A percentile compares a stretch with the other conserved stretches of the same genome.
Conservation (phyloP, 2,329 filamentous ascomycete species). For the Plenodomus biglobosus region DNA sequence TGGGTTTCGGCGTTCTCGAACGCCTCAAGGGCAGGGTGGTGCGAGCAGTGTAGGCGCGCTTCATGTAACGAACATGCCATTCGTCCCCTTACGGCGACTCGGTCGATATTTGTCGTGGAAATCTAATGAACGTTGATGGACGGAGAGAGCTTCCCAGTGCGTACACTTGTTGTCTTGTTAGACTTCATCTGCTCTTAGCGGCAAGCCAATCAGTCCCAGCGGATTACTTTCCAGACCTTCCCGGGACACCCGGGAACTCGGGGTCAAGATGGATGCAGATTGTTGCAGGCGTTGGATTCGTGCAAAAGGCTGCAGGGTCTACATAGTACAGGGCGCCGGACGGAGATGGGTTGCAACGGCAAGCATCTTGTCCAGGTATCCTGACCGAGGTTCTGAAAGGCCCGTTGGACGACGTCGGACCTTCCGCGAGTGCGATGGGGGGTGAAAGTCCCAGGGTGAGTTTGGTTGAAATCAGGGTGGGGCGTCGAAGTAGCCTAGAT, state of each 20-base stretch:
- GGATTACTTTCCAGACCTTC: conserved; percentile 1
- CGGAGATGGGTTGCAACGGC: background rate
- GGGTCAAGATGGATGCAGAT: conserved; percentile 4
- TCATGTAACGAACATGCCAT: background rate
- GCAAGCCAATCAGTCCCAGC: conserved; percentile 1
- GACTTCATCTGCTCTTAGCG: background rate
- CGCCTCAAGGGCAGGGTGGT: background rate
- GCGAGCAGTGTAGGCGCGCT: background rate
- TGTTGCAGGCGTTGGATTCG: background rate
- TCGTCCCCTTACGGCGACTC: background rate
- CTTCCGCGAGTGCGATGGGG: background rate
- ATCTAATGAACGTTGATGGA: background rate
- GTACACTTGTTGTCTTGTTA: conserved; percentile 3
- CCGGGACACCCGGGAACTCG: background rate
- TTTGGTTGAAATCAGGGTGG: background rate
- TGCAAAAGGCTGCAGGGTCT: conserved; percentile 11
- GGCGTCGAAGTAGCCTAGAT: background rate
- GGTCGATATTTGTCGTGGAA: background rate
- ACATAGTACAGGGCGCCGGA: too few relatives aligned
- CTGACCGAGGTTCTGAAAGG: conserved; percentile 1
- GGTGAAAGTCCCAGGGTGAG: background rate
- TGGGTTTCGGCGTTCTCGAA: background rate
- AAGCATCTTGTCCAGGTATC: background rate
- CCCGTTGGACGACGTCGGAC: conserved; percentile 1
- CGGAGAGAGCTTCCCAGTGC: background rate